These are phyloP conservation scores for Plasmodium inui DNA, from an alignment of 169 alveolate species.

Conservation along the genomic window DNA sequence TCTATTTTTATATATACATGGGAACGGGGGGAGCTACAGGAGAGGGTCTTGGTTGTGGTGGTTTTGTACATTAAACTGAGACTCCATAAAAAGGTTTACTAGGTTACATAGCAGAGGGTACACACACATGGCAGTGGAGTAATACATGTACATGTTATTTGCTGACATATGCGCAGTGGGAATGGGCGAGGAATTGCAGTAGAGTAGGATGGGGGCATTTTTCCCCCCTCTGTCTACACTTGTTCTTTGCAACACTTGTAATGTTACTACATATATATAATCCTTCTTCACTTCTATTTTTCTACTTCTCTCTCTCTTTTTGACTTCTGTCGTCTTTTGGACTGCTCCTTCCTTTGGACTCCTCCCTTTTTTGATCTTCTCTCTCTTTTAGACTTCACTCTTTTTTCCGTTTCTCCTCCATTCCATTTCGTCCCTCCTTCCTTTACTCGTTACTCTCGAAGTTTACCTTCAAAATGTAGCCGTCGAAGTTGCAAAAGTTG, in stretches of 20 bases:
- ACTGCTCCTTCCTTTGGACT: no score
- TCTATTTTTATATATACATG: neutral
- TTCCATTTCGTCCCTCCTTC: neutral
- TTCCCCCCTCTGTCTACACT: neutral
- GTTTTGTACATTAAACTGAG: neutral
- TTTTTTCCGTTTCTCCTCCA: neutral
- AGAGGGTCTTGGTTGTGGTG: neutral
- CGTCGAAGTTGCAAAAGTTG: slow-evolving; percentile 58
- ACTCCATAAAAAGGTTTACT: neutral
- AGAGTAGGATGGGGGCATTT: neutral
- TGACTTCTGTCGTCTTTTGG: no score
- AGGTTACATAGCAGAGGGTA: neutral
- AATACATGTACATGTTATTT: neutral
- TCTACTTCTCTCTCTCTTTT: neutral
- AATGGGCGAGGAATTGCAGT: neutral
- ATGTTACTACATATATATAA: neutral
- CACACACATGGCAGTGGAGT: neutral
- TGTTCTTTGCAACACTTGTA: neutral
- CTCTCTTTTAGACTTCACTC: neutral
- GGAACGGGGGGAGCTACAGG: neutral
- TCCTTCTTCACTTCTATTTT: neutral
- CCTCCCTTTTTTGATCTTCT: no score
- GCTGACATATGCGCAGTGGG: neutral
- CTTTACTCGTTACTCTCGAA: slow-evolving; percentile 24
- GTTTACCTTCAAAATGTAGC: slow-evolving; percentile 56